Evolutionary conservation across 345 rosid species (phyloP).

Genomic region (Linum lewisii): DNA sequence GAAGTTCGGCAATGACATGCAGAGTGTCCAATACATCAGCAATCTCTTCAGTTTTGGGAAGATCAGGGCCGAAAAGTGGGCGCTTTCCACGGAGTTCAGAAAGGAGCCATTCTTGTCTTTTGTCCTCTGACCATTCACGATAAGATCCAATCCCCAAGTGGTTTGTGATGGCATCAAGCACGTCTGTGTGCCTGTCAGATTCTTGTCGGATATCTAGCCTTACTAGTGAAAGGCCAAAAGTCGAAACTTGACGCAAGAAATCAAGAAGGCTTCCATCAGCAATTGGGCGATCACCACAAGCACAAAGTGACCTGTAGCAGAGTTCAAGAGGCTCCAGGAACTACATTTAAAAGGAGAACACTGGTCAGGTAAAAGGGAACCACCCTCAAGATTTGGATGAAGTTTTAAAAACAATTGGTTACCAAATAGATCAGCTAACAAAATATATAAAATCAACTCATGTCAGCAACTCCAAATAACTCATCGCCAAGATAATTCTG

Average conservation of each 20-base stretch:
- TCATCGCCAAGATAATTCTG: too few relatives aligned
- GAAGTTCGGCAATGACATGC: conserved; percentile 28
- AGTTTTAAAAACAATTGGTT: neutral
- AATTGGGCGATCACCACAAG: conserved; percentile 84
- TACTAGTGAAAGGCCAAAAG: conserved; percentile 92
- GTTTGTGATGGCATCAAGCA: conserved; percentile 81
- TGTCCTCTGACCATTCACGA: conserved; percentile 83
- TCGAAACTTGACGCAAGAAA: conserved; percentile 94
- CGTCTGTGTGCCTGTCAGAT: conserved; percentile 94
- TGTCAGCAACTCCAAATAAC: neutral
- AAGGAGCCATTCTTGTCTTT: conserved; percentile 81
- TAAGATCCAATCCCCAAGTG: conserved; percentile 84
- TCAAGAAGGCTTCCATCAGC: conserved; percentile 99
- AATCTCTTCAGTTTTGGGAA: conserved; percentile 87
- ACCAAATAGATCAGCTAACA: neutral
- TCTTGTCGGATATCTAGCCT: conserved; percentile 96
- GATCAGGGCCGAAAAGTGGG: conserved; percentile 90
- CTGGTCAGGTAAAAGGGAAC: neutral
- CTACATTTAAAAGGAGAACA: conserved; percentile 22
- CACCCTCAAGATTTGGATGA: neutral
- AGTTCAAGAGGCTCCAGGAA: conserved; percentile 97
- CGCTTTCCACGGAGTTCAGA: conserved; percentile 90
- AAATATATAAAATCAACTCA: neutral
- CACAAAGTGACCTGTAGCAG: conserved; percentile 83
- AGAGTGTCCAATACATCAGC: conserved; percentile 29